These are phyloP conservation scores for Rheum nobile DNA, from an alignment of 148 eudicot genomes.

Conservation along the genomic window DNA sequence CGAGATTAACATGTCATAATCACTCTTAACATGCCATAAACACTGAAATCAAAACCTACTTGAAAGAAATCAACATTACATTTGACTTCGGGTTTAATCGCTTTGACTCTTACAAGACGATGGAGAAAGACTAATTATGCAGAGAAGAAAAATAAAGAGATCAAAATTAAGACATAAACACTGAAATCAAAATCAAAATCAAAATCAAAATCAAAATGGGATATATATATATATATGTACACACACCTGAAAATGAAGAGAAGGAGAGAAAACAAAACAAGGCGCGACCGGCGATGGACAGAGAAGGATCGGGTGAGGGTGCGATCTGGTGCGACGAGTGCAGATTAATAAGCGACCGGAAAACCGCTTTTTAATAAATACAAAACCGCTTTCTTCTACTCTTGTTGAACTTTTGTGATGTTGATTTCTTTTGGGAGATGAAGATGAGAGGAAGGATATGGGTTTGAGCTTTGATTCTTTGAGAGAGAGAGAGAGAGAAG, in stretches of 20 bases:
- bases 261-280: background rate
- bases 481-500: background rate
- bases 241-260: background rate
- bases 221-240: too few species aligned
- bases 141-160: background rate
- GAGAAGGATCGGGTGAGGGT: too few species aligned
- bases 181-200: background rate
- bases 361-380: too few species aligned
- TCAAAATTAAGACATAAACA: background rate
- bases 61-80: too few species aligned
- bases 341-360: too few species aligned
- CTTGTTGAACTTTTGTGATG: background rate
- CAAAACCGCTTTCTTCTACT: too few species aligned
- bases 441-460: background rate
- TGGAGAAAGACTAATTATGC: background rate
- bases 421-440: background rate
- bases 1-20: background rate
- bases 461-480: background rate
- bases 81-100: too few species aligned
- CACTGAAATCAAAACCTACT: too few species aligned
- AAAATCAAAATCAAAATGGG: too few species aligned
- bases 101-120: background rate
- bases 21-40: background rate
- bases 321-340: too few species aligned
- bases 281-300: background rate